A percentile compares a stretch with the other conserved stretches of the same genome.
Evolutionary conservation across 2,329 filamentous ascomycete species (phyloP).

Genomic region (Samsoniella hepiali): DNA sequence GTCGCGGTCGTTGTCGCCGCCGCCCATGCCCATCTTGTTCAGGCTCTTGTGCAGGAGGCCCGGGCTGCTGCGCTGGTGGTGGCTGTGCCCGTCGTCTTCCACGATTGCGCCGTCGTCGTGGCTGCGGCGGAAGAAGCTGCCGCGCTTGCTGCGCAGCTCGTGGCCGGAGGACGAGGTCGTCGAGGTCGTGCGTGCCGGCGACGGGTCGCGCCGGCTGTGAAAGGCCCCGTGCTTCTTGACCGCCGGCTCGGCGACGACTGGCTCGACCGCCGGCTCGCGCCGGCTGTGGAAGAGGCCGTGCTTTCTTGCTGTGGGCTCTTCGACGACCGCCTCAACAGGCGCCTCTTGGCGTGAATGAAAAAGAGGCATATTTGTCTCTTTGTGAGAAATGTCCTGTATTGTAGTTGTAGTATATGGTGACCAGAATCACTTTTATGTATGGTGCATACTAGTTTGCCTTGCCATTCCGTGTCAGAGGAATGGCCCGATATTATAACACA

Average conservation of each 20-base stretch:
- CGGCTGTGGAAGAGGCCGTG: slow-evolving; percentile 38
- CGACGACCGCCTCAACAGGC: slow-evolving; percentile 31
- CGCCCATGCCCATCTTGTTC: slow-evolving; percentile 40
- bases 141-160: slow-evolving; percentile 21
- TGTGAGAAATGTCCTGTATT: background rate
- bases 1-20: slow-evolving; percentile 39
- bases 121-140: slow-evolving; percentile 28
- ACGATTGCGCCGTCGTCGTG: slow-evolving; percentile 27
- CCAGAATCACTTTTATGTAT: background rate
- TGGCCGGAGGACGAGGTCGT: slow-evolving; percentile 21
- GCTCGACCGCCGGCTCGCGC: slow-evolving; percentile 32
- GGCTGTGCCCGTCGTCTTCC: slow-evolving; percentile 7
- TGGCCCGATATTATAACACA: background rate
- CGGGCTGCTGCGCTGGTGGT: slow-evolving; percentile 16
- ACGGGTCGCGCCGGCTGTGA: slow-evolving; percentile 29
- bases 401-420: background rate
- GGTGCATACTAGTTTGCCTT: background rate
- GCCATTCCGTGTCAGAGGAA: background rate
- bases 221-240: slow-evolving; percentile 38
- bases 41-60: slow-evolving; percentile 36
- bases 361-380: slow-evolving; percentile 28
- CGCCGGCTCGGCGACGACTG: slow-evolving; percentile 31
- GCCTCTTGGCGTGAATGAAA: slow-evolving; percentile 31
- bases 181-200: slow-evolving; percentile 28
- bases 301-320: slow-evolving; percentile 32